Base-by-base conservation (phyloP, 208 protist species). In the Trypanosomatidae sp. region DNA sequence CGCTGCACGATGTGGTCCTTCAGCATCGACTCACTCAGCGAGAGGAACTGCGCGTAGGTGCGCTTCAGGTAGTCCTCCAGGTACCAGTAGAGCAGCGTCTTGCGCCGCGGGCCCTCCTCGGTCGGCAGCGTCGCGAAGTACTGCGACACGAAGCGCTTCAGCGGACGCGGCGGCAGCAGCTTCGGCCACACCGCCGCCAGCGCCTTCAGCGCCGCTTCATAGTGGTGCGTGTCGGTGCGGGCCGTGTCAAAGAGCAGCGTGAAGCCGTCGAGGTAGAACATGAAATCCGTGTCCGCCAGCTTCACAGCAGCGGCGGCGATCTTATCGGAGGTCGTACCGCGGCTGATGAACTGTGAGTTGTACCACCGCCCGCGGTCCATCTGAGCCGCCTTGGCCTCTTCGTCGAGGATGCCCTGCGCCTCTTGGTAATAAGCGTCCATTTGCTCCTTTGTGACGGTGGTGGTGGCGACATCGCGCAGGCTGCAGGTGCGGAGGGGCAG, bases 1-100 rank as follows among this genome's bases (percentile, higher is more conserved):
- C 91, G 87, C 77, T 95, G 85, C 73, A 93, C 80, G 36, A 95
- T 73, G 46, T 86, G 79, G 76, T 96, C 91, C 86, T 94, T 95
- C n/a, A 96, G 85, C 91, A 95, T 95, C 62, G 87, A 83, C 79
- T 97, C 90, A 28, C 85, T 84, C 39, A 96, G 77, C 39, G 91
- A 90, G 3, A 97, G 81, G 66, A 97, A 96, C 80, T 96, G 91
- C 1, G 87, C 83, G 65, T 95, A 97, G 47, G 89, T 95, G 71
- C 90, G 90, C 76, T 97, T 97, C 69, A 97, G 77, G 80, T 94
- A 94, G 71, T 97, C 93, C 76, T 97, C 93, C 46, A 97, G 75
- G 72, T 93, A 97, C 91, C 93, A 97, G 73, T 96, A 94, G 56
- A 95, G 77, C 10, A 97, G 86, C 43, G 93, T 91, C 60, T 77